Percentiles rank a stretch among this genome's conserved stretches.
phyloP scores from a whole-genome alignment of 176 grass and related monocot genomes.

The Phoenix roebelenii region DNA sequence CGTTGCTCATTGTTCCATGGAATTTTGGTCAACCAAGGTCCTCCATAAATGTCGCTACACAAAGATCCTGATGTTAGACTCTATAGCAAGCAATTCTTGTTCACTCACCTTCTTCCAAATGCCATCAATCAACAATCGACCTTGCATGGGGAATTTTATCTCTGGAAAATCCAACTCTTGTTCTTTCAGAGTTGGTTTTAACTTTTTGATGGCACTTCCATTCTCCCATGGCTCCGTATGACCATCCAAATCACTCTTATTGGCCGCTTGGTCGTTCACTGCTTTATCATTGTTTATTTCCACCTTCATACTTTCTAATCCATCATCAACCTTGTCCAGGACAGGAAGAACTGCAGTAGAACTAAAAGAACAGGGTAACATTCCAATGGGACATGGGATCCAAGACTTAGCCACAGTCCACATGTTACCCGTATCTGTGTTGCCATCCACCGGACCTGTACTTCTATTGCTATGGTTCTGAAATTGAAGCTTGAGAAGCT shows the following conservation, averaged over 20 bases:
- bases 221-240: slow-evolving; percentile 7
- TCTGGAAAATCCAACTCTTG: slow-evolving; percentile 21
- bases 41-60: slow-evolving; percentile 40
- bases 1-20: no score
- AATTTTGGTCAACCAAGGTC: no score
- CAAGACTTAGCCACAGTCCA: slow-evolving; percentile 66
- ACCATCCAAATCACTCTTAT: slow-evolving; percentile 16
- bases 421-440: slow-evolving; percentile 18
- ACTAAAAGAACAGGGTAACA: slow-evolving; percentile 81
- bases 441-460: background rate
- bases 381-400: slow-evolving; percentile 67
- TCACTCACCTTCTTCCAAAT: slow-evolving; percentile 42
- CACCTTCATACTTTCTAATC: slow-evolving; percentile 9
- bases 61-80: slow-evolving; percentile 25
- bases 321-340: slow-evolving; percentile 22
- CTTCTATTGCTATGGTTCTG: slow-evolving; percentile 4
- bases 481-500: slow-evolving; percentile 37
- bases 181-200: slow-evolving; percentile 17
- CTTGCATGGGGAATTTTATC: slow-evolving; percentile 25
- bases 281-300: slow-evolving; percentile 16
- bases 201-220: slow-evolving; percentile 23
- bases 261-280: slow-evolving; percentile 16
- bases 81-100: slow-evolving; percentile 41
- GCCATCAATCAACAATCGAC: slow-evolving; percentile 41
- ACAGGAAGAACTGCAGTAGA: slow-evolving; percentile 60